Evolutionary conservation across 805 yeast species (phyloP).

Genomic region (Starmerella roubikii): DNA sequence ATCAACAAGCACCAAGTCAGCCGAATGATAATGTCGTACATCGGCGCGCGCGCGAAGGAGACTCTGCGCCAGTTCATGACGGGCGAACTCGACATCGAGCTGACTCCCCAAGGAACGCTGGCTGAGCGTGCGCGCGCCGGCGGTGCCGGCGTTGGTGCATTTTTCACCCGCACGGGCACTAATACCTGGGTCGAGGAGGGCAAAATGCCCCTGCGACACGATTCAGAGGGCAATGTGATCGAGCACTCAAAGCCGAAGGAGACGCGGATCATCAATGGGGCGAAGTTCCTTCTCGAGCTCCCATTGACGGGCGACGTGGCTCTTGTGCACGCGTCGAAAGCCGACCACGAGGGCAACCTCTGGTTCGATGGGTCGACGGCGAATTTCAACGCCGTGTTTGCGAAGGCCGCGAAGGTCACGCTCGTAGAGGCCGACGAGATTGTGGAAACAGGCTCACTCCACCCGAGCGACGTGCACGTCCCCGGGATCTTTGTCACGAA

Average conservation of each 20-base stretch:
- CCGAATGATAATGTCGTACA: conserved; percentile 35
- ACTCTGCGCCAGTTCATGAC: conserved; percentile 31
- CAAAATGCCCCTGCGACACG: conserved; percentile 33
- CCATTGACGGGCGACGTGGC: conserved; percentile 38
- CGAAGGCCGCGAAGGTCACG: conserved; percentile 34
- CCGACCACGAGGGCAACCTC: conserved; percentile 37
- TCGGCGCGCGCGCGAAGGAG: conserved; percentile 32
- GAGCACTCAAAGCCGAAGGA: conserved; percentile 31
- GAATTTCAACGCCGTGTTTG: conserved; percentile 36
- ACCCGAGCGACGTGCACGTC: conserved; percentile 35
- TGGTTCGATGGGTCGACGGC: conserved; percentile 35
- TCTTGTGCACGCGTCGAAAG: conserved; percentile 36
- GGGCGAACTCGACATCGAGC: conserved; percentile 35
- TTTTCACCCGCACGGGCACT: conserved; percentile 38
- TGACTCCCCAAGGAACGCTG: conserved; percentile 40
- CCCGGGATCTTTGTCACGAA: conserved; percentile 35
- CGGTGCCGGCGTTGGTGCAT: conserved; percentile 38
- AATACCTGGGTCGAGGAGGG: conserved; percentile 41
- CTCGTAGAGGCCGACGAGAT: conserved; percentile 40
- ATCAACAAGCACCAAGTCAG: conserved; percentile 33
- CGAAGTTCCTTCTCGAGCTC: conserved; percentile 32
- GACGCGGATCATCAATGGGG: conserved; percentile 32
- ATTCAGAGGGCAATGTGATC: conserved; percentile 28
- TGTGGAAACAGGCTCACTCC: conserved; percentile 34
- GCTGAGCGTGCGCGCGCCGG: conserved; percentile 39